Conservation (phyloP, 139 green algal species). For the Nannochloris sp. region DNA sequence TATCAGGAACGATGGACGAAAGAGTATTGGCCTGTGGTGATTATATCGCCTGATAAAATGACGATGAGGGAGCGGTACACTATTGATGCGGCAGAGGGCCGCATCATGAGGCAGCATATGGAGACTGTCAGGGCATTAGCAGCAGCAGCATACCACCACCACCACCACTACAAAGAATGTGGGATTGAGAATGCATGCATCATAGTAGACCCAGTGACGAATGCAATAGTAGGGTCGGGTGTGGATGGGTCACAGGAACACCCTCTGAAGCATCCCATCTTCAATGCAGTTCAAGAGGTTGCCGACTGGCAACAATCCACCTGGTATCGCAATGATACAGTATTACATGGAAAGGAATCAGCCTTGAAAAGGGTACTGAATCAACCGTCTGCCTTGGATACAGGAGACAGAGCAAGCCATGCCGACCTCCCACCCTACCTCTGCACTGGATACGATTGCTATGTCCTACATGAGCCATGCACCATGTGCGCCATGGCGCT, state of each 20-base stretch:
- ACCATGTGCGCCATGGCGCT: constrained; percentile 93
- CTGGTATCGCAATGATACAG: not conserved
- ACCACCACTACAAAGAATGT: not conserved
- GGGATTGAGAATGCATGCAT: constrained; percentile 45
- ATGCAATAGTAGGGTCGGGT: constrained; percentile 11
- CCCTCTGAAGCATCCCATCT: constrained; percentile 69
- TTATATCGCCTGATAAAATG: constrained; percentile 38
- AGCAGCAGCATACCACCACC: too few relatives aligned
- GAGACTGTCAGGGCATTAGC: constrained; percentile 19
- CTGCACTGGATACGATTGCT: constrained; percentile 86
- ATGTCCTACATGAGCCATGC: constrained; percentile 81
- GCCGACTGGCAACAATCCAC: constrained; percentile 42
- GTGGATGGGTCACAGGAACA: constrained; percentile 20
- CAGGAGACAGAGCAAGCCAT: not conserved
- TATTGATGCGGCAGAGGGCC: constrained; percentile 4
- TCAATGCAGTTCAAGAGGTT: constrained; percentile 54
- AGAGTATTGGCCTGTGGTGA: constrained; percentile 61
- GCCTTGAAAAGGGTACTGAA: not conserved
- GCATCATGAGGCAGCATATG: constrained; percentile 43
- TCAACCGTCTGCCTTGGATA: not conserved
- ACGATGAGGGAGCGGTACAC: not conserved
- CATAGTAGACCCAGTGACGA: constrained; percentile 47
- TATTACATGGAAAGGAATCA: not conserved
- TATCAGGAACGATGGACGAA: constrained; percentile 49
- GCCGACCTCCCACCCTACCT: constrained; percentile 59